phyloP scores from a whole-genome alignment of 805 yeast species.

The Yarrowia keelungensis region DNA sequence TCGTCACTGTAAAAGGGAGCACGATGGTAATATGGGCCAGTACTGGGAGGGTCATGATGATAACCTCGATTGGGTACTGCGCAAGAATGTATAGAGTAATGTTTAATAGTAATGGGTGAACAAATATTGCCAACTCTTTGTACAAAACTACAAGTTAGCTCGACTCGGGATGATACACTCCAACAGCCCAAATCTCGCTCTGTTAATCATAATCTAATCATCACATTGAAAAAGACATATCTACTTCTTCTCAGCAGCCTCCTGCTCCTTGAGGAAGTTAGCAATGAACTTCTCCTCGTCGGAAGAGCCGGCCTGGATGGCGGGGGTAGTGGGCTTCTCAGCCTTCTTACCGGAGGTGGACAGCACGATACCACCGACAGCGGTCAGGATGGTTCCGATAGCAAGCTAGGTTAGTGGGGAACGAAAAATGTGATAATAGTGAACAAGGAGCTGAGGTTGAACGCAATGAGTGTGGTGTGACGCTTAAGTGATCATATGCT shows the following conservation, averaged over 20 bases:
- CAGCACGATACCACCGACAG: constrained; percentile 68
- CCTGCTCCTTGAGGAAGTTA: constrained; percentile 64
- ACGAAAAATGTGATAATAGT: too few relatives aligned
- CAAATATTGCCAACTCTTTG: too few relatives aligned
- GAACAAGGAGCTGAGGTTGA: too few relatives aligned
- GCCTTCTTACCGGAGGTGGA: constrained; percentile 63
- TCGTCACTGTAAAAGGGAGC: neutral
- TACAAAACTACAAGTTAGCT: neutral
- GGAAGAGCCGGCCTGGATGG: constrained; percentile 76
- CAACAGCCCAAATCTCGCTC: neutral
- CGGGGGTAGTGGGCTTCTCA: constrained; percentile 66
- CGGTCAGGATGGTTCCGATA: constrained; percentile 77
- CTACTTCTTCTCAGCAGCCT: constrained; percentile 45
- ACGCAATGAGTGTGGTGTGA: too few relatives aligned
- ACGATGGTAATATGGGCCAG: neutral
- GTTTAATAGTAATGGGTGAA: too few relatives aligned
- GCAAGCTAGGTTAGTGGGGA: constrained; percentile 58
- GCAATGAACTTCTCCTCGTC: constrained; percentile 88
- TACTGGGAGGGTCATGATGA: neutral
- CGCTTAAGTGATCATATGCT: neutral
- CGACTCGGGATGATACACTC: neutral
- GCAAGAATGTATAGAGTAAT: too few relatives aligned
- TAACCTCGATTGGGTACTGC: too few relatives aligned
- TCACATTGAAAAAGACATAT: constrained; percentile 34
- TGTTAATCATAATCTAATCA: constrained; percentile 25